A percentile compares a stretch with the other conserved stretches of the same genome.
phyloP scores from a whole-genome alignment of 2,329 filamentous ascomycete genomes.

The Penicillium decumbens region DNA sequence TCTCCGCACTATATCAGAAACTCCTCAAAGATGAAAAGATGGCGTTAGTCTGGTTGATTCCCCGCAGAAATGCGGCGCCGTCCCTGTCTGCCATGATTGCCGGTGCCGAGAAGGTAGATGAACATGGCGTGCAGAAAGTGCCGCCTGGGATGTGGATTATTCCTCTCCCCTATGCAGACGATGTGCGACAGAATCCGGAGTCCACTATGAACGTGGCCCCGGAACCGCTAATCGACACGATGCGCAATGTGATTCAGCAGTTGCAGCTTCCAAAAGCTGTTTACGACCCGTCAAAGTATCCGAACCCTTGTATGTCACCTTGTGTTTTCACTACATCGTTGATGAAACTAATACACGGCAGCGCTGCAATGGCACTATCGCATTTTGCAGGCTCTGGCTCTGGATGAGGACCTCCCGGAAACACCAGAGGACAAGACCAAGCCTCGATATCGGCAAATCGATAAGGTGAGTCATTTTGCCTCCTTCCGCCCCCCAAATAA shows the following conservation, averaged over 20 bases:
- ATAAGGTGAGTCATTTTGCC: slow-evolving; percentile 52
- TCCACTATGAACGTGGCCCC: slow-evolving; percentile 56
- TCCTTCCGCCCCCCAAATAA: neutral
- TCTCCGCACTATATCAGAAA: slow-evolving; percentile 85
- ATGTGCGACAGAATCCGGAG: slow-evolving; percentile 71
- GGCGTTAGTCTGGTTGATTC: slow-evolving; percentile 83
- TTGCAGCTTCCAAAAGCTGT: slow-evolving; percentile 79
- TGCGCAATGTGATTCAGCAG: slow-evolving; percentile 78
- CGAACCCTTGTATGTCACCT: slow-evolving; percentile 62
- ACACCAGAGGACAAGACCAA: slow-evolving; percentile 70
- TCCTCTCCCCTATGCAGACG: slow-evolving; percentile 82
- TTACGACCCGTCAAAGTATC: slow-evolving; percentile 82
- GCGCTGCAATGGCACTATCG: slow-evolving; percentile 95
- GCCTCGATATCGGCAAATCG: slow-evolving; percentile 80
- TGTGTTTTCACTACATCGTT: neutral
- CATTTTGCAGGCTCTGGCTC: slow-evolving; percentile 82
- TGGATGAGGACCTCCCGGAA: slow-evolving; percentile 85
- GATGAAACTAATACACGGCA: slow-evolving; percentile 7
- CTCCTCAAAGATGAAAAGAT: slow-evolving; percentile 74
- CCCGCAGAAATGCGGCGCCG: slow-evolving; percentile 74
- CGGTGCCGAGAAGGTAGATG: slow-evolving; percentile 61
- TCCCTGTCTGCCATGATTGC: slow-evolving; percentile 76
- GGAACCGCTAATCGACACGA: slow-evolving; percentile 69
- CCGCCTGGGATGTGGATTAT: slow-evolving; percentile 86
- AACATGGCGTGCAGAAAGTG: slow-evolving; percentile 63